A percentile compares a stretch with the other conserved stretches of the same genome.
Evolutionary conservation across 345 rosid species (phyloP).

Genomic region (Clausena lansium): DNA sequence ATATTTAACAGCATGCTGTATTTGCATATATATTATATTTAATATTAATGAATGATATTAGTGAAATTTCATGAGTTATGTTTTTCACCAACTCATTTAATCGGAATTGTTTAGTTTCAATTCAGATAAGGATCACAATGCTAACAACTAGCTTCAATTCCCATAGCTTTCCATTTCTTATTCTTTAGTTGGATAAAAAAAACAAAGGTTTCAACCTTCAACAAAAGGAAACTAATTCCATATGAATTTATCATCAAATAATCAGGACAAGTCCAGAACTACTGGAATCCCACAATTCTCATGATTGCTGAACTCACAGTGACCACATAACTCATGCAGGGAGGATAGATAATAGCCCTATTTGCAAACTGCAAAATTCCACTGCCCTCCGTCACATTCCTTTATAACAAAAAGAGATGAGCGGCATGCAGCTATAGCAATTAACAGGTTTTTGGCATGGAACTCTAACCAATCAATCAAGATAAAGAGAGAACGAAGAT

Average conservation of each 20-base stretch:
- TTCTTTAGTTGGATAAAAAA: neutral
- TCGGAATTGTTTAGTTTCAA: neutral
- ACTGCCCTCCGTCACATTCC: neutral
- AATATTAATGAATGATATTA: no score
- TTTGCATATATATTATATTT: no score
- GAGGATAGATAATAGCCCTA: neutral
- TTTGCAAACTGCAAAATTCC: neutral
- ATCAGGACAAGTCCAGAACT: neutral
- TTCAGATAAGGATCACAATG: neutral
- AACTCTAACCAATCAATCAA: neutral
- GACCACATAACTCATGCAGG: neutral
- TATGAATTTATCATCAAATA: neutral
- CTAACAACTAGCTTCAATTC: neutral
- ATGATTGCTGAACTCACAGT: neutral
- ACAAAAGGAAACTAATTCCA: neutral
- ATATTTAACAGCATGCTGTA: no score
- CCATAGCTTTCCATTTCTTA: neutral
- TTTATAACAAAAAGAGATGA: neutral
- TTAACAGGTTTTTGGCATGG: neutral
- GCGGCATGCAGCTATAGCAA: neutral
- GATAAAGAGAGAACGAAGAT: neutral
- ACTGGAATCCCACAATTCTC: constrained; percentile 5
- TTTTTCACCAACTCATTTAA: neutral
- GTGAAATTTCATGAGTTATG: no score
- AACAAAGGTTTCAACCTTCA: neutral